Conservation (phyloP, 805 yeast genomes). For the Metschnikowia arizonensis region DNA sequence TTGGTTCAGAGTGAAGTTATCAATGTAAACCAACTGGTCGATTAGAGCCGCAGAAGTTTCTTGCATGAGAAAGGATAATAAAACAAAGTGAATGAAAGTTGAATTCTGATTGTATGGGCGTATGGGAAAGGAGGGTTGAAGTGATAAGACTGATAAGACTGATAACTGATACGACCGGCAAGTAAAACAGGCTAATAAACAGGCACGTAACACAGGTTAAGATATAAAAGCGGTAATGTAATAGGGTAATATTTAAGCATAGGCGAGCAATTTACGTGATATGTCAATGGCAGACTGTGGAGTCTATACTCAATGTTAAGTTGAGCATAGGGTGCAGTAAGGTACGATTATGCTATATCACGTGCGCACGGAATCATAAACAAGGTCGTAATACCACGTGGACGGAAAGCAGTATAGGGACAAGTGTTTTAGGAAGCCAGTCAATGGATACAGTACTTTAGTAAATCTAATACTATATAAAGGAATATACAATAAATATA, state of each 20-base stretch:
- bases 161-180: too few relatives aligned
- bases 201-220: too few relatives aligned
- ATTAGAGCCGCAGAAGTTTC: slow-evolving; percentile 45
- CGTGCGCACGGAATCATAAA: slow-evolving; percentile 7
- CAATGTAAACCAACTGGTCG: slow-evolving; percentile 78
- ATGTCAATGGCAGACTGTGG: slow-evolving; percentile 8
- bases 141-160: too few relatives aligned
- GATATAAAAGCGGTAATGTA: not conserved
- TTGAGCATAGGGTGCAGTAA: slow-evolving; percentile 4
- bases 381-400: slow-evolving; percentile 15
- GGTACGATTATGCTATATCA: slow-evolving; percentile 12
- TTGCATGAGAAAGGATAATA: slow-evolving; percentile 9
- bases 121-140: too few relatives aligned
- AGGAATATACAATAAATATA: too few relatives aligned
- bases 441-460: too few relatives aligned
- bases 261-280: slow-evolving; percentile 1
- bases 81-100: not conserved
- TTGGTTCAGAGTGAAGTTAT: slow-evolving; percentile 53
- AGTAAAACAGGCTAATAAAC: too few relatives aligned
- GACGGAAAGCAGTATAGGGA: not conserved
- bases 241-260: slow-evolving; percentile 3
- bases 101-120: too few relatives aligned
- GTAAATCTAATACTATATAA: too few relatives aligned
- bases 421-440: too few relatives aligned
- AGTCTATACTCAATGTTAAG: slow-evolving; percentile 4